Evolutionary conservation across 192 early-diverging fungal species (phyloP), one percentile per base, ranked within the genome.

Genomic region (Nowakowskiella sp.): DNA sequence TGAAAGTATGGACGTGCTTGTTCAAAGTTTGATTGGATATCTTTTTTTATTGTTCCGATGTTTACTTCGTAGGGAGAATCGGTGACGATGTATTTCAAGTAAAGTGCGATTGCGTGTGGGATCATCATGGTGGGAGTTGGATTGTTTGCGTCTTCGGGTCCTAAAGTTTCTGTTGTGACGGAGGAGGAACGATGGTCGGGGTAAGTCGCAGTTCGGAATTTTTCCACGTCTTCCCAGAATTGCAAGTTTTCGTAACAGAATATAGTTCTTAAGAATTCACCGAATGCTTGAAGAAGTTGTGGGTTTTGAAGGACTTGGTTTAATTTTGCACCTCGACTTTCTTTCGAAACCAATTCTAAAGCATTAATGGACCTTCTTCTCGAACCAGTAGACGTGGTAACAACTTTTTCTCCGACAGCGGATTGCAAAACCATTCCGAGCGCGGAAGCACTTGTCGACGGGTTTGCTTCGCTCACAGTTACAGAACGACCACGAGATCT

Each of bases 171-270:
- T n/a, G n/a, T 19, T 60, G 47, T 9, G n/a, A 9, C 29, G 36
- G 33, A 4, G 45, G 31, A 4, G 56, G 47, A 1, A 31, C 49
- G 6, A 9, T n/a, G n/a, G n/a, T n/a, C n/a, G n/a, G n/a, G n/a
- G n/a, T n/a, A n/a, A 28, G 77, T 74, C 31, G 52, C 60, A 23
- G 44, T 10, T 27, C 76, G 71, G 59, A 80, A 81, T 13, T 65
- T 53, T 10, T 81, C 53, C 0, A 70, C 73, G 13, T 88, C 83
- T 1, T 77, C 60, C 65, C 75, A 79, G 39, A 86, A 88, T n/a
- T 80, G 67, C 16, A 84, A 62, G 49, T 88, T 88, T 31, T 88
- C 86, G 51, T 83, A 77, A 50, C 83, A 86, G 44, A 82, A 80
- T 46, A 84, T 84, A 19, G 72, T 65, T 8, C 74, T 70, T 26